Conservation (phyloP, 371 early-diverging fungal species). For the Blastocladiella emersonii region DNA sequence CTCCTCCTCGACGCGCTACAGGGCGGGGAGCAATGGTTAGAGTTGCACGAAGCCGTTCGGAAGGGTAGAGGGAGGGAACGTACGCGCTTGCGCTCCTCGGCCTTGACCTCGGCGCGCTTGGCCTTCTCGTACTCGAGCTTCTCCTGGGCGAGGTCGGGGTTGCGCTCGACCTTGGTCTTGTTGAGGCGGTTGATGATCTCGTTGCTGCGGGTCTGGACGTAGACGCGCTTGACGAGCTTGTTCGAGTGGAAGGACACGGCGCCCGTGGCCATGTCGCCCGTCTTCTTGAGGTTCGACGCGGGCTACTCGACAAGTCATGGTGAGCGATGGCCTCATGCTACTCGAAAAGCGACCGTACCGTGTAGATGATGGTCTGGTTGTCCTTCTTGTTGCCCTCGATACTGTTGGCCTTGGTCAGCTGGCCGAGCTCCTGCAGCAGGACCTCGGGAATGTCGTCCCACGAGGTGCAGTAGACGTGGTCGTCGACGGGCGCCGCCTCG, state of each 20-base stretch:
- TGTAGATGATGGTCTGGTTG: slow-evolving; percentile 78
- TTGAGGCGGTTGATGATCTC: slow-evolving; percentile 81
- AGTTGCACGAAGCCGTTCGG: background rate
- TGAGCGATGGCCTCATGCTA: no score
- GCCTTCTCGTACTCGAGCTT: slow-evolving; percentile 50
- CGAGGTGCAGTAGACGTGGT: background rate
- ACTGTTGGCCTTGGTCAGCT: slow-evolving; percentile 89
- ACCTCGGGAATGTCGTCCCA: slow-evolving; percentile 58
- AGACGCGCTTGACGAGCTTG: slow-evolving; percentile 58
- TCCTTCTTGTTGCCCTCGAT: slow-evolving; percentile 78
- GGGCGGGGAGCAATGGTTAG: background rate
- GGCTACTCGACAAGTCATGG: no score
- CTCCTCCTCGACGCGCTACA: slow-evolving; percentile 20
- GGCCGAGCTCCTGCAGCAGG: slow-evolving; percentile 73
- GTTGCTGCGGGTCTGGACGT: slow-evolving; percentile 62
- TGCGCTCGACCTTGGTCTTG: slow-evolving; percentile 68
- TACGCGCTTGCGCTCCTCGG: slow-evolving; percentile 19
- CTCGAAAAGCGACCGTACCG: slow-evolving; percentile 19
- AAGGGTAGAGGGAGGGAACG: slow-evolving; percentile 3
- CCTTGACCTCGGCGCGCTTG: slow-evolving; percentile 27
- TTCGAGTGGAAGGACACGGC: slow-evolving; percentile 82
- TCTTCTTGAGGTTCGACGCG: slow-evolving; percentile 83
- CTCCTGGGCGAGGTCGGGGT: slow-evolving; percentile 60
- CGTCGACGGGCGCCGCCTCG: background rate
- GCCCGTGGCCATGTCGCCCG: slow-evolving; percentile 84